Conservation (phyloP, 73 alveolate genomes). For the Paramecium biaurelia region DNA sequence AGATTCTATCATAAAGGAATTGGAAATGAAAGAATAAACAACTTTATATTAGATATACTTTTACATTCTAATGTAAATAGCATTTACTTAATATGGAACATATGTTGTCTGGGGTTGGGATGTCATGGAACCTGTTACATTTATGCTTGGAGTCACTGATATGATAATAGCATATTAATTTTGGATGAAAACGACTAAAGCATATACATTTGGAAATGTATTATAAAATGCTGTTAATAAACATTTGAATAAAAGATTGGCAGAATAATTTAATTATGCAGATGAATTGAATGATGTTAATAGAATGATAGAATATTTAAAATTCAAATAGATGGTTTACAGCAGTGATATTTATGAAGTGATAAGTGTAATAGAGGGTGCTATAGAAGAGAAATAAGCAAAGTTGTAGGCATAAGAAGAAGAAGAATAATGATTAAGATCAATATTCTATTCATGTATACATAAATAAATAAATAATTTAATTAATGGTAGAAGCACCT, state of each 20-base stretch:
- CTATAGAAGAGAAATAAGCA: constrained; percentile 46
- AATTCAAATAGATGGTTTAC: constrained; percentile 18
- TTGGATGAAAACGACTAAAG: constrained; percentile 62
- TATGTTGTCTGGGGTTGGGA: constrained; percentile 70
- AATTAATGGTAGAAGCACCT: constrained; percentile 46
- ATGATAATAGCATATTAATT: constrained; percentile 59
- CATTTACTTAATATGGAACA: constrained; percentile 67
- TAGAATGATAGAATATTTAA: constrained; percentile 19
- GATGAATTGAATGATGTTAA: constrained; percentile 47
- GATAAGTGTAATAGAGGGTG: constrained; percentile 26
- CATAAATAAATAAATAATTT: neutral
- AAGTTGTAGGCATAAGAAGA: constrained; percentile 21
- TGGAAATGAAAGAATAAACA: constrained; percentile 29
- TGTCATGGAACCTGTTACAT: constrained; percentile 72
- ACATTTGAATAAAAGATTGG: neutral
- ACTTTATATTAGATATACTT: constrained; percentile 31
- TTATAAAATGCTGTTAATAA: constrained; percentile 21
- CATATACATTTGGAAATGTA: constrained; percentile 44
- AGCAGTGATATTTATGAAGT: neutral
- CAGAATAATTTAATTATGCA: neutral
- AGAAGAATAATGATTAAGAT: neutral
- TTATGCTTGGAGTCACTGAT: constrained; percentile 64
- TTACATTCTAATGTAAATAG: constrained; percentile 26
- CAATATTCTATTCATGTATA: neutral
- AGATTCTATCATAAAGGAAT: constrained; percentile 2